Base-by-base conservation (phyloP, 768 basidiomycete species). In the Naganishia antarctica region DNA sequence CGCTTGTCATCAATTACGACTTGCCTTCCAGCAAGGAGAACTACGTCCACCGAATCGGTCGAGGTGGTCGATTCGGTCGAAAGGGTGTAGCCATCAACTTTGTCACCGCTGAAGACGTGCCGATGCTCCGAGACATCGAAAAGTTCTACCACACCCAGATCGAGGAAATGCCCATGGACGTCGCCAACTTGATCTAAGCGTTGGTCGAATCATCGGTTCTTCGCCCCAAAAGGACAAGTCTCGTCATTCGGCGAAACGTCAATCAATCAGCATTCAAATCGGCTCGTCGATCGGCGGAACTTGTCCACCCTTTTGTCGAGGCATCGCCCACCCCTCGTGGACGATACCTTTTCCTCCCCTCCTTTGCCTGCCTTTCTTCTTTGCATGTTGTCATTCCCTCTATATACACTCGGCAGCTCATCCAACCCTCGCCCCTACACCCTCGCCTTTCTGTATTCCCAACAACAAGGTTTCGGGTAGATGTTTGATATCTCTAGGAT, bases 41-140 rank as follows among this genome's bases (percentile, higher is more conserved):
- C 79, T 99, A 99, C 81, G 97, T 99, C 70, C 96, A 99, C 82
- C 90, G 96, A 75, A 98, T 98, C 76, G 96, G 96, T 79, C 91
- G 96, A 67, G 96, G 93, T 64, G 96, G 96, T 75, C 91, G 96
- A 65, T 98, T 98, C 81, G 96, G 96, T 71, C 84, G 96, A 71
- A 99, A 99, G 81, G 96, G 94, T 83, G 96, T 98, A 66, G 96
- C 96, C 46, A 98, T 99, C 81, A 99, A 98, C 80, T 93, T 96
- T 70, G 77, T 79, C 73, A 94, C 92, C 18, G 86, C 93, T 58
- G 93, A 96, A 70, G 93, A 97, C 76, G 91, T 94, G 70, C 89
- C 89, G 66, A 94, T 96, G 75, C 84, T 97, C 59, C 91, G 94
- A 69, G 94, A 97, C 80, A 97, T 97, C 71, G 93, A 96, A 82